phyloP scores from a whole-genome alignment of 1,139 yeast species.

The Taphrina communis region DNA sequence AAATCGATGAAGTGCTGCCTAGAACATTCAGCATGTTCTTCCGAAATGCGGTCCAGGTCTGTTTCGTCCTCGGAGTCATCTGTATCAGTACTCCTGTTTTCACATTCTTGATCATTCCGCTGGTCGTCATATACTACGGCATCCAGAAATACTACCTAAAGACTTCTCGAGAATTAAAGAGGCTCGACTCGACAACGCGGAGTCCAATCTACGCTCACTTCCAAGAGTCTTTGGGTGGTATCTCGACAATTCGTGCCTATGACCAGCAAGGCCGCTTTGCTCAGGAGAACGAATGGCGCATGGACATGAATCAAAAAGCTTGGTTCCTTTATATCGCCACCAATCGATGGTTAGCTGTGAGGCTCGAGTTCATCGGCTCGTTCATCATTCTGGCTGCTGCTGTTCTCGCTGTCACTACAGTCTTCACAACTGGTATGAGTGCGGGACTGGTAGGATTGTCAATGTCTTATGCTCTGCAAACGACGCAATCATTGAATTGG shows the following conservation, averaged over 20 bases:
- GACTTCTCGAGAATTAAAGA: constrained; percentile 91
- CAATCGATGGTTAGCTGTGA: constrained; percentile 74
- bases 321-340: constrained; percentile 62
- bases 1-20: constrained; percentile 85
- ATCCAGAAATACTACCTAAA: constrained; percentile 88
- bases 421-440: constrained; percentile 56
- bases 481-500: constrained; percentile 65
- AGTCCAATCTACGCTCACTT: constrained; percentile 96
- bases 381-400: constrained; percentile 67
- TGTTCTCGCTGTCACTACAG: constrained; percentile 60
- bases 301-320: constrained; percentile 69
- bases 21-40: constrained; percentile 86
- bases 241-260: constrained; percentile 87
- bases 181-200: constrained; percentile 89
- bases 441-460: constrained; percentile 77
- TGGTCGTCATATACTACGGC: constrained; percentile 72
- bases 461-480: constrained; percentile 72
- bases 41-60: constrained; percentile 71
- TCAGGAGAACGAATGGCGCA: constrained; percentile 62
- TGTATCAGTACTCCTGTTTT: constrained; percentile 89
- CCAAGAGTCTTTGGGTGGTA: constrained; percentile 92
- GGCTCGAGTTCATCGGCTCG: constrained; percentile 73
- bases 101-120: constrained; percentile 70
- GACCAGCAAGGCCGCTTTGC: constrained; percentile 75
- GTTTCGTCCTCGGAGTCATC: constrained; percentile 81